Evolutionary conservation across 352 stramenopile genomes (phyloP), one percentile per base, ranked within the genome.

Genomic region (Phytopythium ostracodes): DNA sequence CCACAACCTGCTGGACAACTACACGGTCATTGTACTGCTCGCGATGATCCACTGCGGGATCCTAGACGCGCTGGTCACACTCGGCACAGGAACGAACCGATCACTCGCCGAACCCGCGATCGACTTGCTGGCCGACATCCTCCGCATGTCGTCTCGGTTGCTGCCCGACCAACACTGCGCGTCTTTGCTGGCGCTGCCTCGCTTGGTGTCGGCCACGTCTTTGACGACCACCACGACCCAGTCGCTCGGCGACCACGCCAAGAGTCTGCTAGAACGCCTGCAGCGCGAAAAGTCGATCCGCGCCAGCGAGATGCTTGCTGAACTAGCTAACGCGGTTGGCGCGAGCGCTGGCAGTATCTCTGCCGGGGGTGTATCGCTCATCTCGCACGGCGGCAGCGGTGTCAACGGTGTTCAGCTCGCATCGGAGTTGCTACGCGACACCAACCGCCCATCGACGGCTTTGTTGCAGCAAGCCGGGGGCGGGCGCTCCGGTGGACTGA

Each of bases 381-480:
- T 94, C 0, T 94, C 85, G n/a, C 91, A 94, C 51, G 82, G 85
- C 40, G 75, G 82, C 9, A 92, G 77, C 22, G 81, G 84, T 38
- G 81, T 94, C 8, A 96, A 96, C 52, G 87, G 87, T n/a, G 87
- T 96, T 29, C 87, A 96, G 53, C 66, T 96, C 20, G 86, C 86
- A 24, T 94, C 87, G 4, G 86, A 96, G 62, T 62, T 96, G 31
- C 63, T 96, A n/a, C 84, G 84, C 6, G 87, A 94, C 52, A 96
- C 87, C 42, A 96, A 96, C 63, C 84, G 87, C 7, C 85, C 87
- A 53, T 89, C 84, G 14, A 80, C 79, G 62, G 54, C n/a, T 1
- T 18, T 60, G 35, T 25, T 60, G 24, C 54, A 60, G 54, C 54
- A 60, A 38, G 54, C 54, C 27, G 54, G 38, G 12, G 52, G 18